A percentile compares a stretch with the other conserved stretches of the same genome.
phyloP scores from a whole-genome alignment of 2,329 filamentous ascomycete species.

The Hypoxylon sp. region DNA sequence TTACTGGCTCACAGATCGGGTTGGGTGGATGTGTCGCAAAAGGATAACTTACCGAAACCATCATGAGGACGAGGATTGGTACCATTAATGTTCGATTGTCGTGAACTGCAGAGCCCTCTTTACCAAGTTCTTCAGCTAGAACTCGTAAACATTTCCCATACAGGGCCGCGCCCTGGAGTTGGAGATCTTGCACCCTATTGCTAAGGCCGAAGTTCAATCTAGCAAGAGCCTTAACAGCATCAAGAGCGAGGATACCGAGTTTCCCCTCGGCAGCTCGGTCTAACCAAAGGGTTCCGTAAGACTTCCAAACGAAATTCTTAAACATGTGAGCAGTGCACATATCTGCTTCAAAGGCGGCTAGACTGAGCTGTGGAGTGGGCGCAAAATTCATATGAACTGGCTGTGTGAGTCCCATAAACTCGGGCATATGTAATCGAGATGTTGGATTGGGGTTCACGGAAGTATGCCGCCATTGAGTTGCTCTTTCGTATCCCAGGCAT shows the following conservation, averaged over 20 bases:
- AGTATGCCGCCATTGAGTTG: slow-evolving; percentile 43
- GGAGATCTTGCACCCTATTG: slow-evolving; percentile 30
- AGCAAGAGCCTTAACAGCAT: slow-evolving; percentile 42
- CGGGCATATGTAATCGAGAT: slow-evolving; percentile 25
- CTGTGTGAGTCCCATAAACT: slow-evolving; percentile 20
- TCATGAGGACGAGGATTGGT: slow-evolving; percentile 42
- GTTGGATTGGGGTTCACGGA: slow-evolving; percentile 23
- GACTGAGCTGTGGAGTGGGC: slow-evolving; percentile 36
- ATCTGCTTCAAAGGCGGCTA: slow-evolving; percentile 36
- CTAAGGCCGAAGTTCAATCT: slow-evolving; percentile 40
- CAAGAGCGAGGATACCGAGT: slow-evolving; percentile 35
- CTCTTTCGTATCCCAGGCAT: slow-evolving; percentile 43
- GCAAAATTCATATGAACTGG: slow-evolving; percentile 5
- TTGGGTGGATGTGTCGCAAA: neutral
- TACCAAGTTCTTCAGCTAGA: slow-evolving; percentile 34
- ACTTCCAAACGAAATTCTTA: slow-evolving; percentile 43
- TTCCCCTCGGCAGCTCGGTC: slow-evolving; percentile 41
- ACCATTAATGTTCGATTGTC: slow-evolving; percentile 32
- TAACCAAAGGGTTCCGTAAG: slow-evolving; percentile 42
- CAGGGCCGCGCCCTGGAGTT: slow-evolving; percentile 34
- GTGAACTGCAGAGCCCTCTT: slow-evolving; percentile 17
- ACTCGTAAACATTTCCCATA: slow-evolving; percentile 41
- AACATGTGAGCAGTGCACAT: slow-evolving; percentile 40
- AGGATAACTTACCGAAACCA: slow-evolving; percentile 39
- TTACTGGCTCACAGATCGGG: neutral